phyloP scores from a whole-genome alignment of 345 rosid species.

The Litchi chinensis region DNA sequence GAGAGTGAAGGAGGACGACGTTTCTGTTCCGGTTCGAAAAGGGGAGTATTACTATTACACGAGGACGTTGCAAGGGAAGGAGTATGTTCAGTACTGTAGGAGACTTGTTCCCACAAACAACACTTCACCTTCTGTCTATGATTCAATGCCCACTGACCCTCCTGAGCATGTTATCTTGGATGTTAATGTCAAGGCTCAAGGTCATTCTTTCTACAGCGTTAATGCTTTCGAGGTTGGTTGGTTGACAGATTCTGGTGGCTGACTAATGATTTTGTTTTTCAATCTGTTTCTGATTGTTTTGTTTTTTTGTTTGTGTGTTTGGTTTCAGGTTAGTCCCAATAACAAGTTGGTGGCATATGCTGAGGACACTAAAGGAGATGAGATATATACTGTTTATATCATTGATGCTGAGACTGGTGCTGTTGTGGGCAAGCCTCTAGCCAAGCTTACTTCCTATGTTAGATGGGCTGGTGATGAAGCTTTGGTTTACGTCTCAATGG shows the following conservation, averaged over 20 bases:
- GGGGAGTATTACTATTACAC: slow-evolving; percentile 73
- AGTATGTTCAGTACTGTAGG: slow-evolving; percentile 80
- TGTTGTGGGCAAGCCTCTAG: slow-evolving; percentile 56
- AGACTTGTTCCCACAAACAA: slow-evolving; percentile 40
- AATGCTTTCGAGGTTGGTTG: slow-evolving; percentile 59
- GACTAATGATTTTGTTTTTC: no score
- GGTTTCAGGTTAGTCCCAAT: slow-evolving; percentile 65
- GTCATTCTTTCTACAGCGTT: slow-evolving; percentile 55
- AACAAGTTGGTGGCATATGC: slow-evolving; percentile 85
- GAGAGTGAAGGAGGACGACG: slow-evolving; percentile 89
- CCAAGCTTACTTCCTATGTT: slow-evolving; percentile 51
- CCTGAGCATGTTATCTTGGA: slow-evolving; percentile 83
- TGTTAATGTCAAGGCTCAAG: slow-evolving; percentile 77
- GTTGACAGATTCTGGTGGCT: no score
- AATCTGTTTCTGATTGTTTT: not conserved
- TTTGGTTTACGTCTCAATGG: slow-evolving; percentile 81
- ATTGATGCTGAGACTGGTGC: slow-evolving; percentile 63
- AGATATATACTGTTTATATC: slow-evolving; percentile 61
- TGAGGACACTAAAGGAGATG: slow-evolving; percentile 89
- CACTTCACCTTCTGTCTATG: slow-evolving; percentile 59
- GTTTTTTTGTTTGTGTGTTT: slow-evolving; percentile 7
- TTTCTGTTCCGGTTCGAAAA: slow-evolving; percentile 68
- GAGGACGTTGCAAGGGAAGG: slow-evolving; percentile 80
- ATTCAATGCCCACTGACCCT: slow-evolving; percentile 73
- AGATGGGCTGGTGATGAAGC: slow-evolving; percentile 86